A percentile compares a stretch with the other conserved stretches of the same genome.
Evolutionary conservation across 495 filamentous ascomycete genomes (phyloP).

Genomic region (Choiromyces venosus): DNA sequence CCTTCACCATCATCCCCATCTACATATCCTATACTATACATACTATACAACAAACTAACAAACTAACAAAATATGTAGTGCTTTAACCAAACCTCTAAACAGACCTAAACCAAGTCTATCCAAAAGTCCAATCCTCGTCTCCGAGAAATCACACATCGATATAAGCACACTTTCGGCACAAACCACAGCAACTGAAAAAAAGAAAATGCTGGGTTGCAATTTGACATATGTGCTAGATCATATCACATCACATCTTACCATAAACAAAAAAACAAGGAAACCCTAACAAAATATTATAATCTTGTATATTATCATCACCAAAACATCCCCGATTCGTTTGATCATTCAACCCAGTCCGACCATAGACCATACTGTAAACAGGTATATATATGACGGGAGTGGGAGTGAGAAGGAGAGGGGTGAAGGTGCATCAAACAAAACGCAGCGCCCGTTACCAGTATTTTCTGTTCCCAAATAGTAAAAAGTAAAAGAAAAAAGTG

Average conservation of each 20-base stretch:
- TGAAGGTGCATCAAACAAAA: neutral
- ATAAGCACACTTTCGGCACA: slow-evolving; percentile 85
- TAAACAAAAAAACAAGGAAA: neutral
- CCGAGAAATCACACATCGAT: slow-evolving; percentile 42
- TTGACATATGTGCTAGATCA: slow-evolving; percentile 90
- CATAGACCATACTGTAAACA: no score
- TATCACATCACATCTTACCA: neutral
- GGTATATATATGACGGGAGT: neutral
- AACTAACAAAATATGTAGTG: neutral
- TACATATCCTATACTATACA: neutral
- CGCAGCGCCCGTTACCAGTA: neutral
- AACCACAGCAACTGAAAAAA: slow-evolving; percentile 73
- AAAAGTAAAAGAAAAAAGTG: no score
- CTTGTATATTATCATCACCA: neutral
- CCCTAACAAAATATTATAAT: neutral
- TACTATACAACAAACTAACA: no score
- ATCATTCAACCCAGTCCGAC: neutral
- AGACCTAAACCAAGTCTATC: neutral
- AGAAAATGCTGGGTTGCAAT: slow-evolving; percentile 81
- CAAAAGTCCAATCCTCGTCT: neutral
- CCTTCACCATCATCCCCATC: neutral
- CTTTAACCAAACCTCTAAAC: neutral
- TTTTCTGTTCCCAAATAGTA: neutral
- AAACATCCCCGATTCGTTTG: neutral
- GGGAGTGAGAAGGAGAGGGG: no score